Evolutionary conservation across 495 filamentous ascomycete species (phyloP), one percentile per base, ranked within the genome.

Genomic region (Xylaria telfairii): DNA sequence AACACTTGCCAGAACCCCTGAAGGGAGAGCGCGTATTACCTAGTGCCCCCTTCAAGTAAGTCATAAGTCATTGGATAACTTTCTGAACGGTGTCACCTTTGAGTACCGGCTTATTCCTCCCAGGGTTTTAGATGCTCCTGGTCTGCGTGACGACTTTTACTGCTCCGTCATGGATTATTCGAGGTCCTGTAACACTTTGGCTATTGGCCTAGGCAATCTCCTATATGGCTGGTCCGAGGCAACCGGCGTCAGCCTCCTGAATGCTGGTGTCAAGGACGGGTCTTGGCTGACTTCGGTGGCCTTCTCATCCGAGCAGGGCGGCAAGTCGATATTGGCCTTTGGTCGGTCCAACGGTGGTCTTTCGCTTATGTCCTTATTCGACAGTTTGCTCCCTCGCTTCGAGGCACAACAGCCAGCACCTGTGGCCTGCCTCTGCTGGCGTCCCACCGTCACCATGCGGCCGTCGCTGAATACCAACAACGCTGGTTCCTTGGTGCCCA

Each of bases 141-240:
- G 88, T 30, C 85, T 98, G 57, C 87, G 93, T 34, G 96, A 99
- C 78, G 96, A 99, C 79, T 99, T 94, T 74, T 99, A 99, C 77
- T 98, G 94, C 80, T 94, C 95, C 0, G 86, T 94, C 9, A 86
- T 99, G 61, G 93, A 96, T 8, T 98, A 98, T 78, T 96, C 90
- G 1, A 80, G 84, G 28, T 90, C 86, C 9, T 85, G 87, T 42
- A 87, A 92, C 41, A 91, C 90, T 17, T 87, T 99, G 42, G 96
- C 94, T 47, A 93, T 97, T 19, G 96, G 93, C 0, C 87, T 98
- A 17, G 88, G 88, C 4, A 89, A 91, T 59, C 84, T 89, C 34
- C 89, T 99, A 17, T 97, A 96, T 76, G 88, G 93, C 6, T 99
- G 96, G 96, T 95, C 94, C 0, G 95, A 97, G 76, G 77, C 81